A percentile compares a stretch with the other conserved stretches of the same genome.
phyloP scores from a whole-genome alignment of 345 rosid genomes.

The Eucalyptus erythrocorys region DNA sequence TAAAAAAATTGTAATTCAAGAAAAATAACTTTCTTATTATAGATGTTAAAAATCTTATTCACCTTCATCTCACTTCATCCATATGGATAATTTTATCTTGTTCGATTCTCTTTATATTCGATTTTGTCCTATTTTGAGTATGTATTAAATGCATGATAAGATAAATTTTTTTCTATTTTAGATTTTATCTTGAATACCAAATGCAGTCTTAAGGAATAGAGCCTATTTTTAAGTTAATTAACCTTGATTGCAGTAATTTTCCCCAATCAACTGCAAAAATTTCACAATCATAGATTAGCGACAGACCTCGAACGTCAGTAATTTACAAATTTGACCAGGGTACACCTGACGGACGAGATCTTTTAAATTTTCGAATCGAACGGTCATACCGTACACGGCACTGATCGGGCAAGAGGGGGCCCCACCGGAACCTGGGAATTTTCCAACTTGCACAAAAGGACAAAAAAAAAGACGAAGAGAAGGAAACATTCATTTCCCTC shows the following conservation, averaged over 20 bases:
- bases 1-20: too few relatives aligned
- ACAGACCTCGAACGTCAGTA: neutral
- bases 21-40: too few relatives aligned
- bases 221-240: neutral
- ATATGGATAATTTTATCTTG: too few relatives aligned
- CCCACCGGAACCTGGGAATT: neutral
- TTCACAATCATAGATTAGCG: neutral
- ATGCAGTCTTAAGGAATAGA: neutral
- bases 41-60: accelerated
- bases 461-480: neutral
- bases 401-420: neutral
- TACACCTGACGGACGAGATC: neutral
- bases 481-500: neutral
- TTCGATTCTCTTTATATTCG: accelerated
- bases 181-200: too few relatives aligned
- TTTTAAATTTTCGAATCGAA: neutral
- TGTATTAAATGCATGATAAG: accelerated
- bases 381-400: neutral
- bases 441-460: neutral
- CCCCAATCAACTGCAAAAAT: neutral
- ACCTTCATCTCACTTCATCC: accelerated
- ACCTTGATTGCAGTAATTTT: neutral
- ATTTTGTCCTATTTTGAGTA: accelerated
- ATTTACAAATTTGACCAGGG: neutral
- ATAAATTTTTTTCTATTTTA: too few relatives aligned